Evolutionary conservation across 768 basidiomycete species (phyloP), one percentile per base, ranked within the genome.

Genomic region (Naganishia friedmannii): DNA sequence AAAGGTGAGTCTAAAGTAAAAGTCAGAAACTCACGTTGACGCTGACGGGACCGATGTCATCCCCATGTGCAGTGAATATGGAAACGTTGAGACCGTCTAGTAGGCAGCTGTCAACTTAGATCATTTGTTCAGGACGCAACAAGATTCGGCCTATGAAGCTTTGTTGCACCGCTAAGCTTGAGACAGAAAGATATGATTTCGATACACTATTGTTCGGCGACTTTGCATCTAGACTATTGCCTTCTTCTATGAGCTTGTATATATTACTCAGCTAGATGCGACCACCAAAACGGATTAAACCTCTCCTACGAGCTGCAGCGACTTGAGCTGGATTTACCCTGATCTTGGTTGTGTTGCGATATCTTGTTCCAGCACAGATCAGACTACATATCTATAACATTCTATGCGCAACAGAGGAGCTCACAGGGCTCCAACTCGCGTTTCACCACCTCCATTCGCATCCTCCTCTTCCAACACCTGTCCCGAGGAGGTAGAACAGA

Each of bases 1-100:
- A 98, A 83, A 72, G 71, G 71, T 72, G 29, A 55, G 71, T 51
- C 13, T 34, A 21, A 21, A 26, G 19, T 0, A 21, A 31, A 4
- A 48, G 3, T 28, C 4, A 1, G 32, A 5, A 23, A 42, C 28
- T 15, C n/a, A 21, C 6, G 26, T 0, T 39, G 31, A 10, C 0
- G 6, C 23, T 34, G 45, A 31, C 37, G 19, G 3, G 8, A 63
- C 29, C 58, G 23, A 15, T 10, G 12, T 65, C 10, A 19, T 31
- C 32, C 3, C 8, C 21, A 0, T 6, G n/a, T 28, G 21, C 57
- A 77, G 77, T 65, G 77, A 77, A 65, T 77, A 77, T 63, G 77
- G 68, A 12, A 72, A 74, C 66, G 51, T 77, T 46, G 77, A 77
- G 65, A 73, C 74, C 23, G 77, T 77, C 46, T 77, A 73, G 70